Evolutionary conservation across 2,329 filamentous ascomycete species (phyloP).

Genomic region (Myriosclerotinia curreyana): DNA sequence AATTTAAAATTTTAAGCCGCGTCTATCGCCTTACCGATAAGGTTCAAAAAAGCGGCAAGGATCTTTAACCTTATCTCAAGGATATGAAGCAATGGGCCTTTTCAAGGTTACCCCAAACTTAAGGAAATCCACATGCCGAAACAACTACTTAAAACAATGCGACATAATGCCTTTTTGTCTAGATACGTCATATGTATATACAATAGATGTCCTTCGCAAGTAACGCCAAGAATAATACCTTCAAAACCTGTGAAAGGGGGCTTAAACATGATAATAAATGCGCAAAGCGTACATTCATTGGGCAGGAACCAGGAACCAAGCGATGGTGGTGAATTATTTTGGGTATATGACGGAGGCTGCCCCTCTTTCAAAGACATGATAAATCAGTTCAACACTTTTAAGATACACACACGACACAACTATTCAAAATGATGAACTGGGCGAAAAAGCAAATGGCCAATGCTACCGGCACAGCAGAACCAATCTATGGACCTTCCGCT

Average conservation of each 20-base stretch:
- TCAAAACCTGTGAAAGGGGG: slow-evolving; percentile 2
- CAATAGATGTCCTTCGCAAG: slow-evolving; percentile 8
- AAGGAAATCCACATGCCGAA: slow-evolving; percentile 9
- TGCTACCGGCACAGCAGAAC: slow-evolving; percentile 93
- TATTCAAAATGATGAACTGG: slow-evolving; percentile 80
- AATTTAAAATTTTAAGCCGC: slow-evolving; percentile 11
- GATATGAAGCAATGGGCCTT: not conserved
- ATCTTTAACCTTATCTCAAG: not conserved
- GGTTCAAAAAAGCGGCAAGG: slow-evolving; percentile 10
- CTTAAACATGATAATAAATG: slow-evolving; percentile 5
- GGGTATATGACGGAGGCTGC: slow-evolving; percentile 8
- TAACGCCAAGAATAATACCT: slow-evolving; percentile 13
- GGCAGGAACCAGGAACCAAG: slow-evolving; percentile 21
- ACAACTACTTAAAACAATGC: not conserved
- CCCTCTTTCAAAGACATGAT: slow-evolving; percentile 15
- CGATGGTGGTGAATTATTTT: too few species aligned
- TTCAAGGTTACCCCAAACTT: slow-evolving; percentile 18
- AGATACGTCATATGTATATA: slow-evolving; percentile 15
- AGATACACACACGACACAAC: slow-evolving; percentile 1
- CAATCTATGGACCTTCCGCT: slow-evolving; percentile 86
- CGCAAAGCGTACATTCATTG: not conserved
- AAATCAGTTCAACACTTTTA: slow-evolving; percentile 1
- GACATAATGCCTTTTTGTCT: slow-evolving; percentile 12
- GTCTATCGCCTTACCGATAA: slow-evolving; percentile 21
- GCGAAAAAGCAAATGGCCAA: slow-evolving; percentile 81